Evolutionary conservation across 768 basidiomycete genomes (phyloP).

Genomic region (Boletus rufocinnamomeus): DNA sequence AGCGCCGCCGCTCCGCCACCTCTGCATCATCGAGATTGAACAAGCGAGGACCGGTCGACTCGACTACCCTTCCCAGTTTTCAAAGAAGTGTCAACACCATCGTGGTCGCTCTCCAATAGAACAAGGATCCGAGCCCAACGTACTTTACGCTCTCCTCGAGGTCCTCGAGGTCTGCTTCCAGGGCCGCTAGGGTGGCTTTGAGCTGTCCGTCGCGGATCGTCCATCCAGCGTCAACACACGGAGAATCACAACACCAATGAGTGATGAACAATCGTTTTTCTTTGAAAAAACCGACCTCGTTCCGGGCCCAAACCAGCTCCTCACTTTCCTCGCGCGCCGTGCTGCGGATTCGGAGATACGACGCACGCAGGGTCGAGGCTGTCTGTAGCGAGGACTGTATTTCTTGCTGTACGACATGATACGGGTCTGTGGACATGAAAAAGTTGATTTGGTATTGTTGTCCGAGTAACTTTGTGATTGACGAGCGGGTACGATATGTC

Average conservation of each 20-base stretch:
- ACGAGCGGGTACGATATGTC: neutral
- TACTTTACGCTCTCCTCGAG: conserved; percentile 93
- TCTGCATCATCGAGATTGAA: conserved; percentile 83
- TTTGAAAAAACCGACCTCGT: conserved; percentile 53
- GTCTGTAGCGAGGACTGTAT: conserved; percentile 74
- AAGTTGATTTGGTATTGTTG: neutral
- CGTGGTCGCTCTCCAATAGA: neutral
- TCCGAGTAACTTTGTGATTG: neutral
- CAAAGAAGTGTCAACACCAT: conserved; percentile 5
- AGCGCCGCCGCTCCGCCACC: conserved; percentile 71
- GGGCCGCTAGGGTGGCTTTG: conserved; percentile 68
- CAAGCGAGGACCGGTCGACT: conserved; percentile 77
- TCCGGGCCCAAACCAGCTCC: conserved; percentile 76
- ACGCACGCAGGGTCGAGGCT: conserved; percentile 69
- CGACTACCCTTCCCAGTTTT: conserved; percentile 72
- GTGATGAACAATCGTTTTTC: neutral
- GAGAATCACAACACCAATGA: neutral
- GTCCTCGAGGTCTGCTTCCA: conserved; percentile 89
- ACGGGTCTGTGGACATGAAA: conserved; percentile 78
- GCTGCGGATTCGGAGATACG: conserved; percentile 76
- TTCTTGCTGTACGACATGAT: conserved; percentile 84
- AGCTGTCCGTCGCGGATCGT: conserved; percentile 41
- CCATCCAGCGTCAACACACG: neutral
- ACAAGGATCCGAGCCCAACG: conserved; percentile 21
- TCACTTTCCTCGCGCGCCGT: conserved; percentile 75